These are phyloP conservation scores for Phytophthora europaea DNA, from an alignment of 352 stramenopile species.

Conservation along the genomic window DNA sequence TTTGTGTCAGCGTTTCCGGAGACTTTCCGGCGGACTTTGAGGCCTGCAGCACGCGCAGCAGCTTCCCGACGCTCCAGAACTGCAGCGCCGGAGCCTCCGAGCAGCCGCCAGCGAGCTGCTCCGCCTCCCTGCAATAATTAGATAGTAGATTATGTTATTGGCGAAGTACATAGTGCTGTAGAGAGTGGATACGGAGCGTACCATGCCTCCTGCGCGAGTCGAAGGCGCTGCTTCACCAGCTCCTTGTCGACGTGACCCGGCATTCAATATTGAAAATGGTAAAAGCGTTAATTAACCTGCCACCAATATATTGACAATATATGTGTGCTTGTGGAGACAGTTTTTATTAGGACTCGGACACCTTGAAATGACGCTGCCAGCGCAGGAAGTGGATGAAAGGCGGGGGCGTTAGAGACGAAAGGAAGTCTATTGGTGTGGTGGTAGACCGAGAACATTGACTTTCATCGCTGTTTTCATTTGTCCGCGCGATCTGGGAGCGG, in stretches of 20 bases:
- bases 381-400: background rate
- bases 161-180: background rate
- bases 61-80: slow-evolving; percentile 40
- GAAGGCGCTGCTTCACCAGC: slow-evolving; percentile 34
- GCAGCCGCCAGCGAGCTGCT: slow-evolving; percentile 13
- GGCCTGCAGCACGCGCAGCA: slow-evolving; percentile 33
- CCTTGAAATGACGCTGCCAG: background rate
- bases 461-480: slow-evolving; percentile 10
- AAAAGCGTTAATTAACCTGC: background rate
- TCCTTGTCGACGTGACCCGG: slow-evolving; percentile 17
- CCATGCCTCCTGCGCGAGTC: slow-evolving; percentile 23
- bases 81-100: slow-evolving; percentile 2
- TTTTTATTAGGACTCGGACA: background rate
- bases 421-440: background rate
- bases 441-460: background rate
- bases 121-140: slow-evolving; percentile 15
- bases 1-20: slow-evolving; percentile 11
- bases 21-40: slow-evolving; percentile 9
- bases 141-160: background rate
- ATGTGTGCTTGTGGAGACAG: background rate
- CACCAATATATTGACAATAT: background rate
- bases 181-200: slow-evolving; percentile 8
- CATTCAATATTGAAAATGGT: background rate
- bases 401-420: background rate
- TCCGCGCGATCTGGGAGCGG: slow-evolving; percentile 13